Evolutionary conservation across 805 yeast species (phyloP).

Genomic region (Wickerhamiella parazyma): DNA sequence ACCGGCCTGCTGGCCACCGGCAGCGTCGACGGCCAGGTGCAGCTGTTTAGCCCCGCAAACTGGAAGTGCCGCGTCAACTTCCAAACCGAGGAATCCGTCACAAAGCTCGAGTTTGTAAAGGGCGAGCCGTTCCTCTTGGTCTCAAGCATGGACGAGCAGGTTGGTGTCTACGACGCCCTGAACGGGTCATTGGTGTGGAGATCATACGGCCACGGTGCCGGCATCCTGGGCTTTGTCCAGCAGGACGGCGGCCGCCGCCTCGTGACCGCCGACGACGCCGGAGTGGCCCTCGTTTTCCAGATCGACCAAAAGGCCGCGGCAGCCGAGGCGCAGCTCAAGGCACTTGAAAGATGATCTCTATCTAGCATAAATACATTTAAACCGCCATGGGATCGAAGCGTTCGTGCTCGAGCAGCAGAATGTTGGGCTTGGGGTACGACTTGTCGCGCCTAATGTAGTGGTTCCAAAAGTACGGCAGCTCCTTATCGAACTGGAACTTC

Average conservation of each 20-base stretch:
- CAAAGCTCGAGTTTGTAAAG: slow-evolving; percentile 55
- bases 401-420: slow-evolving; percentile 2
- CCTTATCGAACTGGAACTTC: slow-evolving; percentile 29
- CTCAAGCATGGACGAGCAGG: slow-evolving; percentile 70
- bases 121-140: slow-evolving; percentile 40
- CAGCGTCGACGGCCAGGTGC: slow-evolving; percentile 74
- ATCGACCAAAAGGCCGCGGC: slow-evolving; percentile 1
- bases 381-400: not conserved
- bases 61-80: slow-evolving; percentile 75
- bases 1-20: slow-evolving; percentile 70
- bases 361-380: not conserved
- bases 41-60: slow-evolving; percentile 65
- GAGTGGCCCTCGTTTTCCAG: slow-evolving; percentile 67
- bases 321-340: not conserved
- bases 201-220: slow-evolving; percentile 89
- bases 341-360: not conserved
- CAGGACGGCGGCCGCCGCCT: slow-evolving; percentile 53
- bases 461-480: slow-evolving; percentile 13
- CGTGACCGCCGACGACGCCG: slow-evolving; percentile 94
- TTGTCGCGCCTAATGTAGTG: slow-evolving; percentile 12
- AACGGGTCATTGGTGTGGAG: slow-evolving; percentile 64
- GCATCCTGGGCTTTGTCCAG: slow-evolving; percentile 72
- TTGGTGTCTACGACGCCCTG: slow-evolving; percentile 80
- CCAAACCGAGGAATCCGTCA: slow-evolving; percentile 66
- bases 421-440: slow-evolving; percentile 3